Evolutionary conservation across 192 early-diverging fungal species (phyloP).

Genomic region (Chytriomyces sp.): DNA sequence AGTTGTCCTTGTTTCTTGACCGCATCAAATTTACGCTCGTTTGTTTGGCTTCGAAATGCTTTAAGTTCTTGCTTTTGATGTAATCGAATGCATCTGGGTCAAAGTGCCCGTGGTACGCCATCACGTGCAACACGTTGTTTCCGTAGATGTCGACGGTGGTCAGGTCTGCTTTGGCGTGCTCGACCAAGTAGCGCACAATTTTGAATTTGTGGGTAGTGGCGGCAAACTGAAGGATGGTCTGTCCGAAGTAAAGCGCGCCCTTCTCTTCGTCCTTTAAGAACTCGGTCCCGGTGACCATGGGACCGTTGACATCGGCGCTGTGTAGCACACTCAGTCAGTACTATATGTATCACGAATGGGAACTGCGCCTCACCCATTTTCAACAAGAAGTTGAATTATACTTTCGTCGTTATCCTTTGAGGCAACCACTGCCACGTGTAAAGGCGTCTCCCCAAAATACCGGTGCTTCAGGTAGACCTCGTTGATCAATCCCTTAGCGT

Average conservation of each 20-base stretch:
- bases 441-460: conserved; percentile 25
- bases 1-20: conserved; percentile 31
- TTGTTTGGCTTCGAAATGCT: not conserved
- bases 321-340: not conserved
- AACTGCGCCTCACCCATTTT: too few relatives aligned
- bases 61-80: conserved; percentile 6
- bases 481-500: not conserved
- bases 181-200: conserved; percentile 36
- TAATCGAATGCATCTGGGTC: conserved; percentile 18
- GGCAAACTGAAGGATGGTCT: conserved; percentile 33
- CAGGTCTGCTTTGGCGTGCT: conserved; percentile 27
- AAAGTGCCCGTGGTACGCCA: conserved; percentile 37
- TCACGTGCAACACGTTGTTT: conserved; percentile 43
- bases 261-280: conserved; percentile 24
- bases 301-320: conserved; percentile 34
- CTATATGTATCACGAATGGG: too few relatives aligned
- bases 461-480: conserved; percentile 6
- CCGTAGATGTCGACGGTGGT: conserved; percentile 31
- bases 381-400: not conserved
- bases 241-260: conserved; percentile 25
- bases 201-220: conserved; percentile 23
- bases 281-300: conserved; percentile 21
- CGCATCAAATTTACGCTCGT: not conserved
- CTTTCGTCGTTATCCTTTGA: conserved; percentile 1
- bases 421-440: conserved; percentile 28